Base-by-base conservation (phyloP, 192 early-diverging fungal genomes). In the Geosiphon pyriformis region DNA sequence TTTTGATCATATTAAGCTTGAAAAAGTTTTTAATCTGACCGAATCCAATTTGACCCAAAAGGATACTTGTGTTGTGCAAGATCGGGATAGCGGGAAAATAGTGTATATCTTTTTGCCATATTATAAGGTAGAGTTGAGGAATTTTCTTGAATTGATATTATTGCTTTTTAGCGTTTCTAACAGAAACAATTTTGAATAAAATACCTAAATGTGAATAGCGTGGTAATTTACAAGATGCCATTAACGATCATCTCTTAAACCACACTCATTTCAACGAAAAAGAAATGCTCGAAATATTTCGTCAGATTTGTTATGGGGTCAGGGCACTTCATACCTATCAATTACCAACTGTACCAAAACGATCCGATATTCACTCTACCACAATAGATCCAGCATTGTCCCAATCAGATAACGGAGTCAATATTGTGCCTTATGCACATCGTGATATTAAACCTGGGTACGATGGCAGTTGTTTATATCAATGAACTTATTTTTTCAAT, bases 371-470 rank as follows among this genome's bases (percentile, higher is more conserved):
- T 15, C 54, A 27, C n/a, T 31, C 32, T 22, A 54, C 7, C 31
- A 35, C 23, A 4, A 60, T 42, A 26, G 47, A 59, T 56, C 4
- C 12, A 48, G 20, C 25, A 69, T 47, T 18, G 54, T 62, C 48
- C 42, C 51, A 56, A 27, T 48, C 72, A 25, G 68, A 73, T 18
- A 64, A 57, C n/a, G 69, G 72, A 18, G 70, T 67, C 1, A 70
- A 74, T 33, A 53, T 77, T 67, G 70, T 80, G 23, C 77, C 84
- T 4, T 87, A 80, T 70, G 84, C 82, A 25, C 89, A 91, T 61
- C 75, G 89, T 7, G 89, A 91, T 65, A 87, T 91, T 59, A 91
- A 91, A 70, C 87, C 87, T 10, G 89, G 73, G 76, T 78, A 71
- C 52, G 18, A 6, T 54, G 52, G 8, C 37, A 42, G 6, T 6